Conservation (phyloP, 768 basidiomycete species). For the Mrakia hoshinonis region DNA sequence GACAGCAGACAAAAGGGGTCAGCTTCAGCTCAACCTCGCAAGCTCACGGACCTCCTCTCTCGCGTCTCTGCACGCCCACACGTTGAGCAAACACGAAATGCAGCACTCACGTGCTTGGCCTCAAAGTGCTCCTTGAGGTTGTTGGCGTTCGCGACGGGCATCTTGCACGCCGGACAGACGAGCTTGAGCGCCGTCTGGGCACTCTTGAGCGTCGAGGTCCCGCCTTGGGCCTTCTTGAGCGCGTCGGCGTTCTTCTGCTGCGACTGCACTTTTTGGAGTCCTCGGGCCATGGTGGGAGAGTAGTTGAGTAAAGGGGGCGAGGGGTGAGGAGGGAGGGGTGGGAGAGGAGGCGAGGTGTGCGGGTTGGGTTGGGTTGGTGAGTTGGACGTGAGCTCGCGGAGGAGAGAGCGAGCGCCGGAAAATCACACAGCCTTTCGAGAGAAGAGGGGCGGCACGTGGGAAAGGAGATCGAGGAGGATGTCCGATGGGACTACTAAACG, state of each 20-base stretch:
- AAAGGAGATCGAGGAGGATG: neutral
- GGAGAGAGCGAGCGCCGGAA: neutral
- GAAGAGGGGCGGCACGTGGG: neutral
- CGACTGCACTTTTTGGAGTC: slow-evolving; percentile 23
- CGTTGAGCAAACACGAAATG: neutral
- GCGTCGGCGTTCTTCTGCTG: slow-evolving; percentile 23
- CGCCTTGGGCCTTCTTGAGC: slow-evolving; percentile 21
- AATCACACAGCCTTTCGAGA: neutral
- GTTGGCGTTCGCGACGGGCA: slow-evolving; percentile 17
- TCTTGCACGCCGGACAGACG: slow-evolving; percentile 26
- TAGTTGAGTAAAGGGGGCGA: neutral
- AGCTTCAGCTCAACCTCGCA: neutral
- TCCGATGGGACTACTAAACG: too few species aligned
- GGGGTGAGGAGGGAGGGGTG: neutral
- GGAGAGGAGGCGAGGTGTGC: neutral
- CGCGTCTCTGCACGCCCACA: neutral
- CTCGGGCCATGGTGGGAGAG: slow-evolving; percentile 21
- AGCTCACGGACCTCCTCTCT: too few species aligned
- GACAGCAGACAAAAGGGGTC: neutral
- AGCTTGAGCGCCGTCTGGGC: slow-evolving; percentile 14
- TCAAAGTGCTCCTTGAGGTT: slow-evolving; percentile 15
- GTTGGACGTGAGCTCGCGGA: neutral
- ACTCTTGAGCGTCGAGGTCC: slow-evolving; percentile 4
- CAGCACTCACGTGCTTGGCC: slow-evolving; percentile 24
- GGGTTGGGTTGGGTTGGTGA: neutral